Evolutionary conservation across 2,329 filamentous ascomycete species (phyloP).

Genomic region (Metarhizium anisopliae): DNA sequence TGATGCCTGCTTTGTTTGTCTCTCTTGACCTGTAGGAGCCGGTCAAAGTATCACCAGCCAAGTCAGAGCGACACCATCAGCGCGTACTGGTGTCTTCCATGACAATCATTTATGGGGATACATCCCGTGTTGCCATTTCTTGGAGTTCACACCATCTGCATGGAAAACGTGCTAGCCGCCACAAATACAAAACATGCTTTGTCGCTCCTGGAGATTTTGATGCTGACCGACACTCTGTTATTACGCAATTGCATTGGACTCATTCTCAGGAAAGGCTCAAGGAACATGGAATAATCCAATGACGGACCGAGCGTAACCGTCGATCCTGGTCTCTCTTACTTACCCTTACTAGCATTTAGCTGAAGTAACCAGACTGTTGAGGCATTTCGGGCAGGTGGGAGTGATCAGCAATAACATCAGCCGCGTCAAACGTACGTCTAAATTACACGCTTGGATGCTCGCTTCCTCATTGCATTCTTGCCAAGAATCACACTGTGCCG

Average conservation of each 20-base stretch:
- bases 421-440: background rate
- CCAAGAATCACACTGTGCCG: background rate
- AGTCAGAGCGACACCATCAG: background rate
- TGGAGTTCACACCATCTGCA: background rate
- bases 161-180: background rate
- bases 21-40: background rate
- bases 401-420: background rate
- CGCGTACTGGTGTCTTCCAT: background rate
- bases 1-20: background rate
- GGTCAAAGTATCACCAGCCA: background rate
- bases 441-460: background rate
- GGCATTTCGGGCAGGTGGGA: background rate
- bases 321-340: background rate
- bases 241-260: background rate
- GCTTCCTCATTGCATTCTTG: background rate
- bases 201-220: background rate
- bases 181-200: background rate
- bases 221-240: background rate
- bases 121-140: background rate
- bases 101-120: background rate
- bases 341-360: background rate
- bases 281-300: background rate
- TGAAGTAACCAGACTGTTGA: background rate
- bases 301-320: background rate
- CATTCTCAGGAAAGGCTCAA: background rate